A percentile compares a stretch with the other conserved stretches of the same genome.
Evolutionary conservation across 139 green algal species (phyloP).

Genomic region (Edaphochlamys debaryana): DNA sequence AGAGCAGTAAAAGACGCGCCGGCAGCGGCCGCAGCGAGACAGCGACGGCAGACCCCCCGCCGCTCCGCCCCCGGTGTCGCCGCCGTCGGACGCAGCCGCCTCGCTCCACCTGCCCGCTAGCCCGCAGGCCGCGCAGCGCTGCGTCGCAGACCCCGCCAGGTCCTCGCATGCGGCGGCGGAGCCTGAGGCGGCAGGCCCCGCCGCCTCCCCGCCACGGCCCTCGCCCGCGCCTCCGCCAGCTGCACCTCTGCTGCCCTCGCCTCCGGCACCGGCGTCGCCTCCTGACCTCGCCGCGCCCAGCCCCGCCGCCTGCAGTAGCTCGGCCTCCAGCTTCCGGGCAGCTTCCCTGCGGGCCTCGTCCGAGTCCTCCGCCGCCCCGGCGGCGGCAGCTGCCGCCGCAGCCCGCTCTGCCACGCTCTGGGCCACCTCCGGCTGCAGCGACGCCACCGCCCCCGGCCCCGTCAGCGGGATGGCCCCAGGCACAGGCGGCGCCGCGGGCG

Average conservation of each 20-base stretch:
- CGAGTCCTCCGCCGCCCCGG: background rate
- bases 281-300: background rate
- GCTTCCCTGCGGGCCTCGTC: background rate
- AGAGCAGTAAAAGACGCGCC: background rate
- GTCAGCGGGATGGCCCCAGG: conserved; percentile 26
- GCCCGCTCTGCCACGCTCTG: background rate
- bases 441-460: background rate
- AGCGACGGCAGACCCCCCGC: background rate
- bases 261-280: background rate
- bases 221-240: background rate
- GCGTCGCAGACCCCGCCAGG: background rate
- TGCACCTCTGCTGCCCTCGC: background rate
- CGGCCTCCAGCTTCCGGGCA: background rate
- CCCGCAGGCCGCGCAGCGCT: background rate
- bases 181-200: too few species aligned
- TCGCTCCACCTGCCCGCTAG: background rate
- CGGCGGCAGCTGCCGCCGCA: background rate
- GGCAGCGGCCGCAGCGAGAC: conserved; percentile 22
- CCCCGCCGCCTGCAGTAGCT: background rate
- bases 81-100: background rate
- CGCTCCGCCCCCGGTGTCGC: background rate
- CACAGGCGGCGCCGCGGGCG: too few species aligned
- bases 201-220: too few species aligned
- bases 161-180: background rate
- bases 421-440: background rate